Conservation (phyloP, 2,329 filamentous ascomycete genomes). For the Aphanocladium album region DNA sequence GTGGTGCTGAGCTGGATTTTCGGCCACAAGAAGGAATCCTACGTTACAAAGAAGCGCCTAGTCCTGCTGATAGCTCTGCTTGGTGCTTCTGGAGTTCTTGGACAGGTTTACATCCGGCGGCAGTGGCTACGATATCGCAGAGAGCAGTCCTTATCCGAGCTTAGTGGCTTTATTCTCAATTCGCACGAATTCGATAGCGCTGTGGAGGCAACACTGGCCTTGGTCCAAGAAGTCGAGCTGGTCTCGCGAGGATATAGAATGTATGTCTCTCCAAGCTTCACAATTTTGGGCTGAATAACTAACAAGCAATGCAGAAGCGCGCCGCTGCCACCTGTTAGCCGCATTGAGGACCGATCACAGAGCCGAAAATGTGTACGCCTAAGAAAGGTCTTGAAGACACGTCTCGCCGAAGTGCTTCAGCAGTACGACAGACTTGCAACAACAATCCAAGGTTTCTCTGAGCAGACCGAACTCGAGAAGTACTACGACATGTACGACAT, state of each 20-base stretch:
- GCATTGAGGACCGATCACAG: conserved; percentile 79
- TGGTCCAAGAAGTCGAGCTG: conserved; percentile 93
- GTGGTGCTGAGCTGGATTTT: conserved; percentile 69
- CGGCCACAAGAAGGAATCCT: conserved; percentile 40
- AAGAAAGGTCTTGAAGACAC: conserved; percentile 67
- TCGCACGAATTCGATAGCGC: conserved; percentile 79
- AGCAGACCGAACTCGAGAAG: conserved; percentile 79
- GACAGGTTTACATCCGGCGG: conserved; percentile 68
- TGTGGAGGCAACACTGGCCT: conserved; percentile 67
- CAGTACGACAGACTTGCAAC: conserved; percentile 66
- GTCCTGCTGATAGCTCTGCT: conserved; percentile 44
- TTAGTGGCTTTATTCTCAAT: conserved; percentile 63
- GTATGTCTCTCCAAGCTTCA: conserved; percentile 40
- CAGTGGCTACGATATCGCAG: conserved; percentile 79
- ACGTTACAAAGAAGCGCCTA: conserved; percentile 53
- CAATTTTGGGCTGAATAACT: conserved; percentile 10
- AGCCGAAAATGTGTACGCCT: conserved; percentile 74
- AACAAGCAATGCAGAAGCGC: conserved; percentile 57
- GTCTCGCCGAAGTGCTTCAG: conserved; percentile 64
- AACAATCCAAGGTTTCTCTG: conserved; percentile 66
- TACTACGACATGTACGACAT: conserved; percentile 89
- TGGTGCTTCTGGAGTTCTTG: conserved; percentile 48
- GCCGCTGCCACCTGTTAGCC: conserved; percentile 85
- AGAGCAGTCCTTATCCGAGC: conserved; percentile 66
- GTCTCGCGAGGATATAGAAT: conserved; percentile 87